phyloP scores from a whole-genome alignment of 2,329 filamentous ascomycete genomes.

The Pseudogymnoascus sp. region DNA sequence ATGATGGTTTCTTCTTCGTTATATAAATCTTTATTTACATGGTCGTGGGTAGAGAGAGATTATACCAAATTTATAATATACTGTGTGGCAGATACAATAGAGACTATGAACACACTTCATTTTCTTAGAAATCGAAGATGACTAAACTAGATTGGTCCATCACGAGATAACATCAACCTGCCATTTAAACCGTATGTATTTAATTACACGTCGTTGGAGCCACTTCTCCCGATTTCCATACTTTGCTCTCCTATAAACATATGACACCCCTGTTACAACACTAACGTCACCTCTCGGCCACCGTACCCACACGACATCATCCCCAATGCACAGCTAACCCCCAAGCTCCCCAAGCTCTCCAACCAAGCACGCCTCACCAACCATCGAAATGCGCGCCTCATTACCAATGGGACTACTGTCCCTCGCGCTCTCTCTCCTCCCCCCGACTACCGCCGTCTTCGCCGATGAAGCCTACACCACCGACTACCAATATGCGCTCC shows the following conservation, averaged over 20 bases:
- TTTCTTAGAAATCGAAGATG: too few species aligned
- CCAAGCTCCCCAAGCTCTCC: not conserved
- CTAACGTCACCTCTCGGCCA: not conserved
- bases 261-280: not conserved
- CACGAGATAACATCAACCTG: not conserved
- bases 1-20: constrained; percentile 1
- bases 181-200: not conserved
- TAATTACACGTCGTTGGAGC: not conserved
- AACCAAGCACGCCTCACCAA: constrained; percentile 1
- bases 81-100: not conserved
- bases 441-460: constrained; percentile 57
- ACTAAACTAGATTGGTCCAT: too few species aligned
- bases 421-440: constrained; percentile 22
- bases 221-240: too few species aligned
- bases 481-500: constrained; percentile 86
- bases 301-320: constrained; percentile 5
- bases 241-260: not conserved
- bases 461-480: constrained; percentile 83
- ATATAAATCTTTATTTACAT: not conserved
- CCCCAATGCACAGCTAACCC: constrained; percentile 3
- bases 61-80: not conserved
- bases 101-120: too few species aligned
- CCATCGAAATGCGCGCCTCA: not conserved
- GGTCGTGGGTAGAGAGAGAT: not conserved
- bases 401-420: constrained; percentile 24